Evolutionary conservation across 257 asterid genomes (phyloP).

Genomic region (Cinchona pubescens): DNA sequence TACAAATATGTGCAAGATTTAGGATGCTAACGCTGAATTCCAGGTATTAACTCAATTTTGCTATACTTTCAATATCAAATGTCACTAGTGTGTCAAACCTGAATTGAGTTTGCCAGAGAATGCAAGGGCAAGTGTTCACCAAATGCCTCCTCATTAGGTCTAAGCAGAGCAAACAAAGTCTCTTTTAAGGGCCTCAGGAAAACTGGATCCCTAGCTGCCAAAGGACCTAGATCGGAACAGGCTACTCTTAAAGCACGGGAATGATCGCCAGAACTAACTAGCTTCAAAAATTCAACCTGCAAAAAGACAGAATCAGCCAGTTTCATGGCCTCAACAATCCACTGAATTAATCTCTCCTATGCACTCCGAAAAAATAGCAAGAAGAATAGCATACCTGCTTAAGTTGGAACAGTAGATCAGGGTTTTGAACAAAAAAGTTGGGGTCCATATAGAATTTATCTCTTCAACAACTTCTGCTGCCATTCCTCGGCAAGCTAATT

Average conservation of each 20-base stretch:
- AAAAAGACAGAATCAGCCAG: not conserved
- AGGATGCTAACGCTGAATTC: not conserved
- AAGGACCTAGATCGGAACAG: constrained; percentile 83
- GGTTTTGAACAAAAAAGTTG: constrained; percentile 65
- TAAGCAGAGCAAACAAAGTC: constrained; percentile 75
- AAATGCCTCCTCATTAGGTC: constrained; percentile 65
- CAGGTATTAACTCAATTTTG: not conserved
- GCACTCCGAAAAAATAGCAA: not conserved
- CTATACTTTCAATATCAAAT: constrained; percentile 6
- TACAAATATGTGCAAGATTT: not conserved
- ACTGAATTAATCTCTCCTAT: not conserved
- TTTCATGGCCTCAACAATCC: not conserved
- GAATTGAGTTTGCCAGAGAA: constrained; percentile 90
- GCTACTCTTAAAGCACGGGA: constrained; percentile 82
- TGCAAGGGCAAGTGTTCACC: constrained; percentile 54
- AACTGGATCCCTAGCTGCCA: constrained; percentile 72
- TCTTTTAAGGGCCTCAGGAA: constrained; percentile 86
- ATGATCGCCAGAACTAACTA: constrained; percentile 67
- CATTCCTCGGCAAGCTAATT: constrained; percentile 81
- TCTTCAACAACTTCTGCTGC: constrained; percentile 85
- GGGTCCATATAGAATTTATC: constrained; percentile 64
- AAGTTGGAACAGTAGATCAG: constrained; percentile 76
- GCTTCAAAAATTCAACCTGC: constrained; percentile 92
- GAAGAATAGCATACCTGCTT: constrained; percentile 59
- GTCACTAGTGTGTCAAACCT: constrained; percentile 45